These are phyloP conservation scores for Pezicula neosporulosa DNA, from an alignment of 2,329 filamentous ascomycete species.

Conservation along the genomic window DNA sequence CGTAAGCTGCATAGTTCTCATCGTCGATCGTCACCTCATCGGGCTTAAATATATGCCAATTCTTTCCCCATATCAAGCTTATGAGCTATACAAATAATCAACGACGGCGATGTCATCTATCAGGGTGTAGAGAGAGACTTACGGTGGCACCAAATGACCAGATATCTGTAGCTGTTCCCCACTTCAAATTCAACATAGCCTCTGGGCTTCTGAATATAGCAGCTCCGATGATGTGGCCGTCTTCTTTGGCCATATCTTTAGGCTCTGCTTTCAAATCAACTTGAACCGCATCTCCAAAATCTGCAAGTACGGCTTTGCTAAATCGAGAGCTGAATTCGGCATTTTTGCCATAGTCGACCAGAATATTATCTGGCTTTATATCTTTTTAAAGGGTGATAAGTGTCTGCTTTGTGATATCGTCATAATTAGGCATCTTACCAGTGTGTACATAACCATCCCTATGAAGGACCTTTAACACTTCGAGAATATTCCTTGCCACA, in stretches of 20 bases:
- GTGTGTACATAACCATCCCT: slow-evolving; percentile 16
- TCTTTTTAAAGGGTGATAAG: slow-evolving; percentile 14
- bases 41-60: slow-evolving; percentile 13
- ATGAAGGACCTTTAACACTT: slow-evolving; percentile 13
- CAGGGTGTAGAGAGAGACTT: slow-evolving; percentile 5
- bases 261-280: slow-evolving; percentile 3
- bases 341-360: slow-evolving; percentile 11
- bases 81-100: slow-evolving; percentile 3
- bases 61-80: slow-evolving; percentile 2
- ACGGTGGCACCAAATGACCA: slow-evolving; percentile 20
- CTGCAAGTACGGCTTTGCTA: slow-evolving; percentile 4
- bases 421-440: slow-evolving; percentile 6
- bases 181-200: slow-evolving; percentile 15
- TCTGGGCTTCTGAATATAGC: slow-evolving; percentile 16
- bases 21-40: slow-evolving; percentile 12
- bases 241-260: slow-evolving; percentile 10
- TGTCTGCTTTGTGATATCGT: background rate
- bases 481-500: slow-evolving; percentile 12
- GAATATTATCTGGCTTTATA: slow-evolving; percentile 31
- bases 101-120: background rate
- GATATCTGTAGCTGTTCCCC: slow-evolving; percentile 18
- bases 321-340: slow-evolving; percentile 9
- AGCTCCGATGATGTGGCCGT: slow-evolving; percentile 11
- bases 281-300: slow-evolving; percentile 13
- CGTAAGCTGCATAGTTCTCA: slow-evolving; percentile 12